phyloP scores from a whole-genome alignment of 2,329 filamentous ascomycete species.

The Cadophora gregata region DNA sequence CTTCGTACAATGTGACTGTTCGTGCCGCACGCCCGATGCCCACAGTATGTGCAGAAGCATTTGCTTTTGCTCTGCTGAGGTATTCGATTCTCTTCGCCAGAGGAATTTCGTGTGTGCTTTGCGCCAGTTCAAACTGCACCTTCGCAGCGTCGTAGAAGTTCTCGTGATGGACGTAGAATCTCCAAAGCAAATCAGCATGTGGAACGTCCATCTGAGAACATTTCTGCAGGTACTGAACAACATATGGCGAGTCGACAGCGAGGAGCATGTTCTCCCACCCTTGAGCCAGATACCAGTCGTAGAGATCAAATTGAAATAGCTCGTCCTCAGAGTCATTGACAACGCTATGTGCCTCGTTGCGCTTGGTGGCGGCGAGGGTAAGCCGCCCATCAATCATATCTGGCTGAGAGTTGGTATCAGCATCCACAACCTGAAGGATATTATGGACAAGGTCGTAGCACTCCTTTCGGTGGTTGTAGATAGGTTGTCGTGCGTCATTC shows the following conservation, averaged over 20 bases:
- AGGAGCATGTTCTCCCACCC: conserved; percentile 87
- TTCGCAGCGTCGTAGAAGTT: conserved; percentile 86
- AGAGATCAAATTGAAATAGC: conserved; percentile 95
- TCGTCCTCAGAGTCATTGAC: conserved; percentile 89
- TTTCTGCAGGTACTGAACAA: conserved; percentile 83
- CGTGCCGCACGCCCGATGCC: conserved; percentile 80
- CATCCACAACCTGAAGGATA: conserved; percentile 80
- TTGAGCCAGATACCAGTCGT: conserved; percentile 93
- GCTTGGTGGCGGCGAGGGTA: conserved; percentile 77
- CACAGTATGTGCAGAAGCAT: conserved; percentile 82
- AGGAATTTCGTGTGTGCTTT: conserved; percentile 79
- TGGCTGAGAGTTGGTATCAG: conserved; percentile 69
- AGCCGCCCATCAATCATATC: conserved; percentile 79
- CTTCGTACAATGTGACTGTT: conserved; percentile 83
- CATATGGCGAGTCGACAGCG: conserved; percentile 81
- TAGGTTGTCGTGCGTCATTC: conserved; percentile 70
- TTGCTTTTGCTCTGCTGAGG: conserved; percentile 88
- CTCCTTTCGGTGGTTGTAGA: conserved; percentile 73
- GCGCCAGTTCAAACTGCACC: conserved; percentile 83
- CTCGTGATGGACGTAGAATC: conserved; percentile 85
- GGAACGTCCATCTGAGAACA: conserved; percentile 73
- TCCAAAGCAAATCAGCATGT: conserved; percentile 90
- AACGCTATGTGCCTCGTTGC: conserved; percentile 86
- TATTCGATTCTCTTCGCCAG: conserved; percentile 88
- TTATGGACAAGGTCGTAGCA: conserved; percentile 90